Conservation (phyloP, 352 stramenopile species). For the Pythium aquatile region DNA sequence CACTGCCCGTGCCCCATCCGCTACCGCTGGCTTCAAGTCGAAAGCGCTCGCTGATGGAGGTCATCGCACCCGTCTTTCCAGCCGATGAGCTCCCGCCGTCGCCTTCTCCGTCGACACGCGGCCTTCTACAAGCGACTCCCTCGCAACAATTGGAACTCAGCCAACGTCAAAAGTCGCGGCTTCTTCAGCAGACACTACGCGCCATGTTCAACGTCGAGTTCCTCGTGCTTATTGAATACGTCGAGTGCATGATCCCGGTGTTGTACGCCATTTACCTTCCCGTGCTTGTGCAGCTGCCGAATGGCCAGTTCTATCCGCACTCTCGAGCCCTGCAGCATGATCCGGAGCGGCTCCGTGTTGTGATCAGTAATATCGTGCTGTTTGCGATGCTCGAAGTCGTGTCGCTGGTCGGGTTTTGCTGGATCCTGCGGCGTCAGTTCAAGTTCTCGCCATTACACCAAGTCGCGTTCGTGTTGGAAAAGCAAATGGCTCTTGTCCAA, state of each 20-base stretch:
- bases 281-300: conserved; percentile 9
- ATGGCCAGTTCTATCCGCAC: conserved; percentile 11
- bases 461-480: conserved; percentile 17
- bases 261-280: conserved; percentile 2
- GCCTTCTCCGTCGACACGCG: neutral
- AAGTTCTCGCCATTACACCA: conserved; percentile 9
- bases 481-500: conserved; percentile 4
- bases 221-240: conserved; percentile 17
- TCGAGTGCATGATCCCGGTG: conserved; percentile 13
- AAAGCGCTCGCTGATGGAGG: neutral
- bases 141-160: neutral
- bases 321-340: neutral
- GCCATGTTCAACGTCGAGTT: conserved; percentile 15
- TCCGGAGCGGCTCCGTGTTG: neutral
- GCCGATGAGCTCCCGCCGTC: neutral
- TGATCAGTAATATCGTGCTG: conserved; percentile 7
- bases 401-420: neutral
- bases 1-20: neutral
- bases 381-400: conserved; percentile 6
- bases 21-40: neutral
- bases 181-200: conserved; percentile 14
- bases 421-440: neutral
- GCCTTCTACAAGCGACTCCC: neutral
- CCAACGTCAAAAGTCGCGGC: conserved; percentile 1
- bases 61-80: neutral